These are phyloP conservation scores for Aegle marmelos DNA, from an alignment of 345 rosid species.

Conservation along the genomic window DNA sequence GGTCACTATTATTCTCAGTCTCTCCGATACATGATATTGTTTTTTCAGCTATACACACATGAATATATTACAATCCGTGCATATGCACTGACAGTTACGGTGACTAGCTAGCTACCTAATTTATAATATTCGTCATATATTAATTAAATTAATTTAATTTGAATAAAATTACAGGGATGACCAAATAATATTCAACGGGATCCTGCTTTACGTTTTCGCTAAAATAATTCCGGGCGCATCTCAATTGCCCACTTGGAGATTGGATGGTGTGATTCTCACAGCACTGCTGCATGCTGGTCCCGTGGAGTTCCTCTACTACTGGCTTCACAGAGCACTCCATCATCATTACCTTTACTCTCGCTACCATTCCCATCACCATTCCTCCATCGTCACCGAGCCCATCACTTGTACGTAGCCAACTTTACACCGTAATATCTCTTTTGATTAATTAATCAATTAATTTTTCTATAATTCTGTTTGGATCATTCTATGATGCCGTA, in stretches of 20 bases:
- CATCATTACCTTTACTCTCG: slow-evolving; percentile 84
- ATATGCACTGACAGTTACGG: too few relatives aligned
- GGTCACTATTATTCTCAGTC: slow-evolving; percentile 22
- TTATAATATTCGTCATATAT: too few relatives aligned
- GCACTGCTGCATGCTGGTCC: slow-evolving; percentile 64
- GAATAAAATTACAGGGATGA: slow-evolving; percentile 50
- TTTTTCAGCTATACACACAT: too few relatives aligned
- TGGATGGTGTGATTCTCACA: slow-evolving; percentile 46
- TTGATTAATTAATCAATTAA: too few relatives aligned
- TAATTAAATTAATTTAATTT: too few relatives aligned
- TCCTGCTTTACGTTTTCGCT: slow-evolving; percentile 35
- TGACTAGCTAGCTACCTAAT: too few relatives aligned
- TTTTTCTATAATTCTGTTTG: too few relatives aligned
- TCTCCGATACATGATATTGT: too few relatives aligned
- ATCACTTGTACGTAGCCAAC: slow-evolving; percentile 42
- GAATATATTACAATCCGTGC: too few relatives aligned
- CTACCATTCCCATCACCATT: slow-evolving; percentile 91
- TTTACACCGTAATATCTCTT: too few relatives aligned
- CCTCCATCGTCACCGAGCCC: slow-evolving; percentile 86
- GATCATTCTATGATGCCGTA: too few relatives aligned
- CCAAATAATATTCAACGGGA: slow-evolving; percentile 59
- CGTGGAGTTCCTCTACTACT: slow-evolving; percentile 76
- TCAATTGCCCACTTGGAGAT: slow-evolving; percentile 60
- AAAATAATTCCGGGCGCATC: slow-evolving; percentile 19
- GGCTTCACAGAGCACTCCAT: slow-evolving; percentile 79